A percentile compares a stretch with the other conserved stretches of the same genome.
phyloP scores from a whole-genome alignment of 148 eudicot species.

The Heliamphora exappendiculata region DNA sequence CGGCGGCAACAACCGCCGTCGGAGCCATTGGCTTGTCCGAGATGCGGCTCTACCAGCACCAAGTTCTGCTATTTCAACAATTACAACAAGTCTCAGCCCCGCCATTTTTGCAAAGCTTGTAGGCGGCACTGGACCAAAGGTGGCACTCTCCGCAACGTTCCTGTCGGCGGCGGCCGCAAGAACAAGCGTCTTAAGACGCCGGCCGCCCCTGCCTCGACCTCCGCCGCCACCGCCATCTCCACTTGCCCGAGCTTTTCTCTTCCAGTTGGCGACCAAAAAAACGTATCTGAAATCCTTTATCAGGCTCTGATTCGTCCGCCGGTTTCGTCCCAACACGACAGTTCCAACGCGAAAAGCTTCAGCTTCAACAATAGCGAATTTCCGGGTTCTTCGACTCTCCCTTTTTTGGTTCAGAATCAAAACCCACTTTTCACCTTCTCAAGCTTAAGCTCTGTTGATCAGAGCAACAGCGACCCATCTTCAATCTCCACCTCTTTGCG shows the following conservation, averaged over 20 bases:
- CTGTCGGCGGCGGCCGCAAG: slow-evolving; percentile 84
- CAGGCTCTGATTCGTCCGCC: too few relatives aligned
- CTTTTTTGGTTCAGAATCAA: slow-evolving; percentile 23
- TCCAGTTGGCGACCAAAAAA: too few relatives aligned
- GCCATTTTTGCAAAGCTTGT: slow-evolving; percentile 81
- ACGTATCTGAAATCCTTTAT: too few relatives aligned
- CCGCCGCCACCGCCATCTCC: slow-evolving; percentile 16
- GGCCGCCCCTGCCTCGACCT: slow-evolving; percentile 17
- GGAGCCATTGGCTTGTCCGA: slow-evolving; percentile 65
- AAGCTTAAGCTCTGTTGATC: slow-evolving; percentile 31
- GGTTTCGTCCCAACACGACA: too few relatives aligned
- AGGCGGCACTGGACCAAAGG: slow-evolving; percentile 98
- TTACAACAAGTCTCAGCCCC: slow-evolving; percentile 85
- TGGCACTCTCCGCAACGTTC: slow-evolving; percentile 88
- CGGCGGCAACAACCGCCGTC: slow-evolving; percentile 20
- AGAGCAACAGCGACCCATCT: slow-evolving; percentile 36
- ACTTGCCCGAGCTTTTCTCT: too few relatives aligned
- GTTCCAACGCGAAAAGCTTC: too few relatives aligned
- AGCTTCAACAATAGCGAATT: too few relatives aligned
- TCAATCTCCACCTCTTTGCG: slow-evolving; percentile 26
- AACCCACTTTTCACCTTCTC: slow-evolving; percentile 32
- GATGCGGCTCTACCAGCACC: slow-evolving; percentile 74
- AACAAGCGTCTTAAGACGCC: slow-evolving; percentile 58
- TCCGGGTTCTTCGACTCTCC: too few relatives aligned
- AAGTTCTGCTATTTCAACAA: slow-evolving; percentile 94